Evolutionary conservation across 306 rosid genomes (phyloP).

Genomic region (Rubus parviflorus): DNA sequence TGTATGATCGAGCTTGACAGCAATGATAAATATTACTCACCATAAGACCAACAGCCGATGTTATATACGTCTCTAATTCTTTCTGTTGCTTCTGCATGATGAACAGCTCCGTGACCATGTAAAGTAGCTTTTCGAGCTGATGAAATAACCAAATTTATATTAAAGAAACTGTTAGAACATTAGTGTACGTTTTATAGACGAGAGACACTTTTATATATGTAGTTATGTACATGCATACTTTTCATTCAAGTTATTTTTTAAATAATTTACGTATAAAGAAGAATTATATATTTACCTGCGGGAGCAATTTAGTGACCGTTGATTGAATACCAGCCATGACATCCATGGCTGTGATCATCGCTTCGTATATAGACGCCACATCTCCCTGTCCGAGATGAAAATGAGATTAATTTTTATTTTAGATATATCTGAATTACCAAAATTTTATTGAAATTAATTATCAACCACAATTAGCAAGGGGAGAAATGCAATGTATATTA

Average conservation of each 20-base stretch:
- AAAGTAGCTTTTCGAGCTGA: constrained; percentile 60
- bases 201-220: no score
- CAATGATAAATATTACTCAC: constrained; percentile 31
- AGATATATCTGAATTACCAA: neutral
- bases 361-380: constrained; percentile 38
- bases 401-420: neutral
- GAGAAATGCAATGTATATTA: neutral
- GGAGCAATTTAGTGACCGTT: constrained; percentile 33
- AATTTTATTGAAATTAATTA: neutral
- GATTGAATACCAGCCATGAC: constrained; percentile 46
- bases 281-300: constrained; percentile 49
- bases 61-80: constrained; percentile 37
- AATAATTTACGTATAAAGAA: neutral
- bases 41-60: constrained; percentile 34
- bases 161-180: neutral
- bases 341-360: constrained; percentile 43
- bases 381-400: constrained; percentile 40
- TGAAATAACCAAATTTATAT: neutral
- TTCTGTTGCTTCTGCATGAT: constrained; percentile 47
- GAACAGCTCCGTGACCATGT: constrained; percentile 61
- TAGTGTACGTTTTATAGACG: neutral
- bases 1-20: neutral
- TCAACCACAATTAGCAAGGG: neutral
- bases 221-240: no score
- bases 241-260: no score